phyloP scores from a whole-genome alignment of 257 asterid species.

The Petrea volubilis region DNA sequence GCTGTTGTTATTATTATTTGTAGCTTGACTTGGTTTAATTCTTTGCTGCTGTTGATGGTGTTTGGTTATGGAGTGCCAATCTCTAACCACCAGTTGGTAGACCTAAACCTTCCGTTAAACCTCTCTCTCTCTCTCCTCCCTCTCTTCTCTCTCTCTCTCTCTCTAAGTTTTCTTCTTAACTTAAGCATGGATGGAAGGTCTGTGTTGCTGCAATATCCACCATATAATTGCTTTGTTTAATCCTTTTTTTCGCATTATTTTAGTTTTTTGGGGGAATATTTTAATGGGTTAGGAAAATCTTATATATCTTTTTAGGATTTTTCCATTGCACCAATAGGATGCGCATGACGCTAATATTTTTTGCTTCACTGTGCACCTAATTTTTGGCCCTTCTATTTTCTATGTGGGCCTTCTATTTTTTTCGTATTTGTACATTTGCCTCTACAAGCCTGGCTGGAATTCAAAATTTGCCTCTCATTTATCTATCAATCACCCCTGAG shows the following conservation, averaged over 20 bases:
- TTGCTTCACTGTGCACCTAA: conserved; percentile 46
- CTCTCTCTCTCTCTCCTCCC: conserved; percentile 25
- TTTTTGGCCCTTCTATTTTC: conserved; percentile 16
- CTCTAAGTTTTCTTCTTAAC: conserved; percentile 27
- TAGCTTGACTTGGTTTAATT: conserved; percentile 53
- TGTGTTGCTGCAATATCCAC: conserved; percentile 42
- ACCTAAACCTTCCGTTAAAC: conserved; percentile 76
- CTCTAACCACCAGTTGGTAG: conserved; percentile 98
- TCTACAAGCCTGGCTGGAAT: background rate
- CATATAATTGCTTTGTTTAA: conserved; percentile 32
- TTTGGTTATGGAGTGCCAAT: conserved; percentile 88
- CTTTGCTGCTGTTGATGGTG: conserved; percentile 53
- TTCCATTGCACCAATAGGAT: conserved; percentile 37
- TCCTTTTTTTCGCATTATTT: conserved; percentile 23
- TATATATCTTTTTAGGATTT: conserved; percentile 16
- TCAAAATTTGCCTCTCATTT: background rate
- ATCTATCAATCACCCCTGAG: too few species aligned
- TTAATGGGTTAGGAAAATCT: conserved; percentile 38
- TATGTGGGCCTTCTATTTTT: conserved; percentile 19
- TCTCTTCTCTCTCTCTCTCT: too few species aligned
- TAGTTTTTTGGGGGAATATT: conserved; percentile 24
- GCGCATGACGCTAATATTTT: conserved; percentile 41
- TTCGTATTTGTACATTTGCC: conserved; percentile 22
- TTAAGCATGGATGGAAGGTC: conserved; percentile 39
- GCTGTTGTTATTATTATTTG: conserved; percentile 50